Percentiles rank a stretch among this genome's conserved stretches.
These are phyloP conservation scores for Exophiala sp. DNA, from an alignment of 2,329 filamentous ascomycete species.

Conservation along the genomic window DNA sequence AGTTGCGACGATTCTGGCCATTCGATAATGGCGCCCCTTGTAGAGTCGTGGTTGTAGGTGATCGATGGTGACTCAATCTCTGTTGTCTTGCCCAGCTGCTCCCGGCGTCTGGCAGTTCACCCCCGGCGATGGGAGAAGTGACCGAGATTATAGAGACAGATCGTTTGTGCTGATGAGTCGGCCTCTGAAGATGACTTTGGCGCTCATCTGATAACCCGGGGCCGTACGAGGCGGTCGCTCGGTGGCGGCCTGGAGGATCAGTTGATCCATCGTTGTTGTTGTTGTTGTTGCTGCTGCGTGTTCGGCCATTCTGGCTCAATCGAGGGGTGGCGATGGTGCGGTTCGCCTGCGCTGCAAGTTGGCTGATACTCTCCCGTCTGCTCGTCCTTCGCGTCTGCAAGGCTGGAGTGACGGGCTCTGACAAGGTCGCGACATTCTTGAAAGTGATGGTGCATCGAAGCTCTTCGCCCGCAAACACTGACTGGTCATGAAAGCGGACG, in stretches of 20 bases:
- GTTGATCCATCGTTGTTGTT: conserved; percentile 11
- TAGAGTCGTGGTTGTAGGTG: conserved; percentile 21
- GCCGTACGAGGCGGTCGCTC: conserved; percentile 38
- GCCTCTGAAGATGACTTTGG: conserved; percentile 27
- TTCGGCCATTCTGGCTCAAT: conserved; percentile 14
- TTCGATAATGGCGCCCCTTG: conserved; percentile 15
- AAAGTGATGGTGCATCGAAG: conserved; percentile 95
- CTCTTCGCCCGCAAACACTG: conserved; percentile 93
- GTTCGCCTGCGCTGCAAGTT: conserved; percentile 18
- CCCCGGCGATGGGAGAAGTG: conserved; percentile 36
- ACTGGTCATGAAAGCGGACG: conserved; percentile 88
- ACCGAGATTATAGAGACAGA: conserved; percentile 80
- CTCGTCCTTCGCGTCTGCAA: conserved; percentile 25
- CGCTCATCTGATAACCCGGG: conserved; percentile 31
- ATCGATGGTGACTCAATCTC: conserved; percentile 23
- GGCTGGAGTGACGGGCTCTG: conserved; percentile 36
- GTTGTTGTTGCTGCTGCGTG: conserved; percentile 12
- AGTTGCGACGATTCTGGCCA: conserved; percentile 8
- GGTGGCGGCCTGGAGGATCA: conserved; percentile 31
- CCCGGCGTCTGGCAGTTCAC: conserved; percentile 5
- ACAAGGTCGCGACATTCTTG: conserved; percentile 65
- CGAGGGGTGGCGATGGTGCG: conserved; percentile 3
- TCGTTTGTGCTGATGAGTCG: conserved; percentile 60
- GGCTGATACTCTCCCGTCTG: conserved; percentile 25
- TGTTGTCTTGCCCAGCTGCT: conserved; percentile 18